Evolutionary conservation across 768 basidiomycete species (phyloP).

Genomic region (Mycena leptocephala): DNA sequence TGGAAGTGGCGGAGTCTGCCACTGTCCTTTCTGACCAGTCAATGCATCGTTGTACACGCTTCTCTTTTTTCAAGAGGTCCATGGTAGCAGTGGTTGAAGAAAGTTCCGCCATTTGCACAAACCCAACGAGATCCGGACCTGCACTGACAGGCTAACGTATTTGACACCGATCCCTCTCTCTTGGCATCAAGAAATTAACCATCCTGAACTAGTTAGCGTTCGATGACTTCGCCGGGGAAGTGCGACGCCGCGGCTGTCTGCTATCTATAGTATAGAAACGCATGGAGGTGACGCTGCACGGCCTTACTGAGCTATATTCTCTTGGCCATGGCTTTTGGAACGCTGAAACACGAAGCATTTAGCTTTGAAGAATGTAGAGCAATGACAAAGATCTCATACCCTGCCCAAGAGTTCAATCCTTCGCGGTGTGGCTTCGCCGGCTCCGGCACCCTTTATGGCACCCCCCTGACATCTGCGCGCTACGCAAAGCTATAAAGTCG

Average conservation of each 20-base stretch:
- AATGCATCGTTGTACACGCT: constrained; percentile 3
- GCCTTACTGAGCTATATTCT: background rate
- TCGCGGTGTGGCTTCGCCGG: constrained; percentile 2
- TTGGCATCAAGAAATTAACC: constrained; percentile 12
- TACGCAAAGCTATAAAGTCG: constrained; percentile 14
- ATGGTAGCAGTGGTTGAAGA: constrained; percentile 8
- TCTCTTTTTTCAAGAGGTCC: constrained; percentile 9
- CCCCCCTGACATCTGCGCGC: constrained; percentile 19
- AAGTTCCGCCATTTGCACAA: constrained; percentile 3
- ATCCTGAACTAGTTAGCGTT: constrained; percentile 14
- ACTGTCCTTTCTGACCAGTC: constrained; percentile 12
- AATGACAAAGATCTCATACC: constrained; percentile 21
- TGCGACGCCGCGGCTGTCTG: constrained; percentile 11
- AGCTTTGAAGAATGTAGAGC: constrained; percentile 2
- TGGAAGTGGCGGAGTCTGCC: constrained; percentile 4
- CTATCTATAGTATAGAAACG: constrained; percentile 11
- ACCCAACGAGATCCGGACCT: constrained; percentile 10
- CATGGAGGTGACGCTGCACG: constrained; percentile 11
- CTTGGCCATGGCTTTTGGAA: constrained; percentile 3
- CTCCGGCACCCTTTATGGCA: constrained; percentile 4
- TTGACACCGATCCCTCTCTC: constrained; percentile 10
- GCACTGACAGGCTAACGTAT: constrained; percentile 4
- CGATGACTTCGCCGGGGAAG: background rate
- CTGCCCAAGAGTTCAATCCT: background rate
- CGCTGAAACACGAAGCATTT: constrained; percentile 18